Evolutionary conservation across 768 basidiomycete genomes (phyloP).

Genomic region (Mycena pura): DNA sequence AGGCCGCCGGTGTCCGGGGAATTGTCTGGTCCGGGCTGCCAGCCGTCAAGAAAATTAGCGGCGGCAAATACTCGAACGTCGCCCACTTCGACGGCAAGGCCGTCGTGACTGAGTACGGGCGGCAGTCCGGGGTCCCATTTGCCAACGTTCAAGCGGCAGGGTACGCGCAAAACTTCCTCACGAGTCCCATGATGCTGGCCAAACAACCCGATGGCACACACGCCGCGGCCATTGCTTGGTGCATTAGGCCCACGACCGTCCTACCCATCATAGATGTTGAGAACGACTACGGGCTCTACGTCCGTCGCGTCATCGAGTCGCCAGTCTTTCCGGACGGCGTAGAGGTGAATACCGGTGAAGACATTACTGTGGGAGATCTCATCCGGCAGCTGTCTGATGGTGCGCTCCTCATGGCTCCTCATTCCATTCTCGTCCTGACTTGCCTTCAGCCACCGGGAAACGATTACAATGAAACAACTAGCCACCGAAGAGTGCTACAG

Average conservation of each 20-base stretch:
- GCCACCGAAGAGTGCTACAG: background rate
- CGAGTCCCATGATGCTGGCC: background rate
- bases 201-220: conserved; percentile 6
- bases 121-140: conserved; percentile 9
- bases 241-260: background rate
- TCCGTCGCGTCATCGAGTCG: conserved; percentile 6
- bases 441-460: background rate
- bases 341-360: background rate
- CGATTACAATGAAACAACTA: background rate
- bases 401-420: background rate
- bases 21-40: conserved; percentile 19
- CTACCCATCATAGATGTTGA: conserved; percentile 16
- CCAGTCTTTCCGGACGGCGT: conserved; percentile 7
- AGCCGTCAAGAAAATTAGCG: background rate
- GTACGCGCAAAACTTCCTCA: conserved; percentile 11
- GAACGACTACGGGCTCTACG: conserved; percentile 19
- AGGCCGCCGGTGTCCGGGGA: conserved; percentile 5
- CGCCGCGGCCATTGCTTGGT: background rate
- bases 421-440: background rate
- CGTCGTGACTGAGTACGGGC: conserved; percentile 5
- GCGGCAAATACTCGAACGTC: conserved; percentile 1
- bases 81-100: conserved; percentile 18
- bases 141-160: conserved; percentile 20
- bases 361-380: background rate
- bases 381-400: conserved; percentile 7